phyloP scores from a whole-genome alignment of 768 basidiomycete species.

The Thelephora aurantiotincta region DNA sequence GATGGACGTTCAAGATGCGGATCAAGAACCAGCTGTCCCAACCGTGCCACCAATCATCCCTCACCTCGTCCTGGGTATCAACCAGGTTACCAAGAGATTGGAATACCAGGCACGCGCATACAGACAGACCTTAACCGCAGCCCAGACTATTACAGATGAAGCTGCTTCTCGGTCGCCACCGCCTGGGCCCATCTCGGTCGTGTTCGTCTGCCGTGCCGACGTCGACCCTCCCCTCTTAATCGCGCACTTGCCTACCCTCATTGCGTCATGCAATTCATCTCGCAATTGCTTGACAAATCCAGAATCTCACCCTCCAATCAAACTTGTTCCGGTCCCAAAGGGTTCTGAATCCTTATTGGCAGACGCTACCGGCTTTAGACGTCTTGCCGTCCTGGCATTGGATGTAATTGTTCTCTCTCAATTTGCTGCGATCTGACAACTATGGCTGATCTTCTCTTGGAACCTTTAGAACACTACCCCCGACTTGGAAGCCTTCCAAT shows the following conservation, averaged over 20 bases:
- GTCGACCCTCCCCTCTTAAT: constrained; percentile 59
- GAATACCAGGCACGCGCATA: constrained; percentile 37
- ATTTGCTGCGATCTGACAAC: neutral
- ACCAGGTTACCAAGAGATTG: constrained; percentile 61
- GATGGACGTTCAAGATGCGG: neutral
- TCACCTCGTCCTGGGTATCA: constrained; percentile 57
- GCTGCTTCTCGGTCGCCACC: neutral
- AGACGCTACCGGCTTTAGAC: constrained; percentile 45
- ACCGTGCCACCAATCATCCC: constrained; percentile 25
- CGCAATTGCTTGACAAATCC: constrained; percentile 3
- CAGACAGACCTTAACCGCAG: constrained; percentile 2
- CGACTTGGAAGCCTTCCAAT: constrained; percentile 16
- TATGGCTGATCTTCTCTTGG: neutral
- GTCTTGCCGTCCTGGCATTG: constrained; percentile 52
- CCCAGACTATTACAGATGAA: neutral
- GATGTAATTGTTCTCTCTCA: constrained; percentile 33
- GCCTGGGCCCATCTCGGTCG: constrained; percentile 12
- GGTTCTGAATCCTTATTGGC: constrained; percentile 53
- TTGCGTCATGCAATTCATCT: constrained; percentile 59
- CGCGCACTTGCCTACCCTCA: constrained; percentile 62
- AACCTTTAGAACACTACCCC: constrained; percentile 26
- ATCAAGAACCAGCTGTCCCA: neutral
- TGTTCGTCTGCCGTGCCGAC: constrained; percentile 67
- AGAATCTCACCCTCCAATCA: constrained; percentile 19
- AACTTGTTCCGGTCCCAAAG: constrained; percentile 49